Evolutionary conservation across 306 rosid genomes (phyloP).

Genomic region (Adenanthera pavonina): DNA sequence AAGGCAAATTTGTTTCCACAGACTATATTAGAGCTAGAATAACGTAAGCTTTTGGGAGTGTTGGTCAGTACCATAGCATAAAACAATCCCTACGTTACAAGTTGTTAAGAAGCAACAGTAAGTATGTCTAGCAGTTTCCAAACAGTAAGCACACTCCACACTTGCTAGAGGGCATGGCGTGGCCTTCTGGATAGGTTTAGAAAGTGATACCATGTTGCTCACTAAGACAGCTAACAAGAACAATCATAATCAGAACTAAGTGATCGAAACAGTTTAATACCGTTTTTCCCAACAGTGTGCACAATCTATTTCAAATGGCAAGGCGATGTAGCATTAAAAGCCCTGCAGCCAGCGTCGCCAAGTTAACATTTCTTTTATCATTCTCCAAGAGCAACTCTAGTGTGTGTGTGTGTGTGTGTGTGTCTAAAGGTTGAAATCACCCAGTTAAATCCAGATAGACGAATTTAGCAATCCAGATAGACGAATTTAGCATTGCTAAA

Average conservation of each 20-base stretch:
- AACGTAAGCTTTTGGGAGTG: conserved; percentile 9
- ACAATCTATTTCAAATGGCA: neutral
- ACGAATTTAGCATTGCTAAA: neutral
- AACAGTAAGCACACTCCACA: neutral
- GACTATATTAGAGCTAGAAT: neutral
- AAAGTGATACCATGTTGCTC: neutral
- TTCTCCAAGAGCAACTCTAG: neutral
- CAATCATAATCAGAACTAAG: neutral
- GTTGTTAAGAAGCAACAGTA: neutral
- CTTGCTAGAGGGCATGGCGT: neutral
- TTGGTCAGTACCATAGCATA: neutral
- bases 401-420: too few relatives aligned
- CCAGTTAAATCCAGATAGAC: neutral
- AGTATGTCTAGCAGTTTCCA: neutral
- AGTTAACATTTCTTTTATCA: neutral
- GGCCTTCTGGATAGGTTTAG: neutral
- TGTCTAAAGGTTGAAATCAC: neutral
- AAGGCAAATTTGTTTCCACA: conserved; percentile 19
- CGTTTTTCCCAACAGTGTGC: neutral
- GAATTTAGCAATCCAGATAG: neutral
- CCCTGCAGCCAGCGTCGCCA: neutral
- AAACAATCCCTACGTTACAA: neutral
- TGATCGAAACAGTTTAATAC: neutral
- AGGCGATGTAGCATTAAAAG: neutral
- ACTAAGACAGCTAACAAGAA: neutral